Base-by-base conservation (phyloP, 495 filamentous ascomycete species). In the Aspergillus panamensis region DNA sequence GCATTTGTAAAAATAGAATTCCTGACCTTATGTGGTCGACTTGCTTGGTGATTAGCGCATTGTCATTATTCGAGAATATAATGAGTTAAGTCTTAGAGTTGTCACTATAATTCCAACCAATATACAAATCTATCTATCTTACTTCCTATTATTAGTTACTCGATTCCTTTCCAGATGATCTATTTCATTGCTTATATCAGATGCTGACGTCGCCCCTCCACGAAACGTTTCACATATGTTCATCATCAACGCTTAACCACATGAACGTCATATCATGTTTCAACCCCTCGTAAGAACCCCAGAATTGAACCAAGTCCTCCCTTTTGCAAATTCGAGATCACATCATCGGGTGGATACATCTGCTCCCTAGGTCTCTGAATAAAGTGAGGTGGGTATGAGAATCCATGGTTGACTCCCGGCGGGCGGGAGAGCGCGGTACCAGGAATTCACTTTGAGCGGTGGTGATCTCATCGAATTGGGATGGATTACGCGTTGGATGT, bases 1-100 rank as follows among this genome's bases (percentile, higher is more conserved):
- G 68, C 73, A 73, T 70, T 61, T 67, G 71, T 74, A 76, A 74
- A 76, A 74, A 72, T 76, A 76, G 73, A 76, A 68, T 75, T 73
- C 63, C 59, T 61, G 51, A 53, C 68, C 61, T 61, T 50, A 53
- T 62, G 45, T 44, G 62, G 63, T 66, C 60, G 58, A 62, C 62
- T 70, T 66, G 60, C 55, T 68, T 70, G 69, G 70, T 66, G 69
- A 74, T 76, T 76, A 73, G 72, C 73, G 71, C 64, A 60, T 66
- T 70, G 67, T 70, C 62, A 66, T 72, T 69, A 71, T 69, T 66
- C 53, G 66, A 70, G 63, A 74, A 74, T 74, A 74, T 72, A 64
- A 76, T 67, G 69, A 73, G 64, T 72, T 60, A 61, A 62, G 62
- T 63, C 64, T 59, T 55, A 62, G 60, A 48, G 39, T 33, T 54